Conservation (phyloP, 139 green algal species). For the Spirogloea muscicola region DNA sequence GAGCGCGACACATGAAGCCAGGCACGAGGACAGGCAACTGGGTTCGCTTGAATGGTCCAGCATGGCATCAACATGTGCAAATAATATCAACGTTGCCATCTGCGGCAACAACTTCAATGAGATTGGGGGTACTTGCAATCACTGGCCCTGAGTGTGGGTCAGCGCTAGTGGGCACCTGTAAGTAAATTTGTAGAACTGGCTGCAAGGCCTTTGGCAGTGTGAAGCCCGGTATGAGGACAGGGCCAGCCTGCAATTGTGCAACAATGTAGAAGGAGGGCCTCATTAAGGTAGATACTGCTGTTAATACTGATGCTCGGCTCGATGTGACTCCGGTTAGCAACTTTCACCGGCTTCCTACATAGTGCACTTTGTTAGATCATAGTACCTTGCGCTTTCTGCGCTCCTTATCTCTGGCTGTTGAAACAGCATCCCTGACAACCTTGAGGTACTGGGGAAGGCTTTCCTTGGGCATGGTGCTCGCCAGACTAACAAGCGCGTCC, state of each 20-base stretch:
- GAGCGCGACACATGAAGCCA: background rate
- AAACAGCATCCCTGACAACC: conserved; percentile 64
- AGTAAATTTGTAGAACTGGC: conserved; percentile 88
- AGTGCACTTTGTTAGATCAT: too few species aligned
- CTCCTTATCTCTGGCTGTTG: conserved; percentile 72
- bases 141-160: too few species aligned
- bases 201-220: conserved; percentile 79
- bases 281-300: too few species aligned
- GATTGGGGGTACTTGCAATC: too few species aligned
- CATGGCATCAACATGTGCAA: too few species aligned
- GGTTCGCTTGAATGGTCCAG: background rate
- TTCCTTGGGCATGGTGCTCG: conserved; percentile 77
- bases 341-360: too few species aligned
- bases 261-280: too few species aligned
- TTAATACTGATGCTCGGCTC: too few species aligned
- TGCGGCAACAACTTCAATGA: too few species aligned
- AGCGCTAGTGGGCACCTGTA: conserved; percentile 68
- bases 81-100: too few species aligned
- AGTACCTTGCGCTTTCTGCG: conserved; percentile 60
- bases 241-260: conserved; percentile 18
- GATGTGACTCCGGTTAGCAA: too few species aligned
- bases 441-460: conserved; percentile 67
- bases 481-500: conserved; percentile 70
- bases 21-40: background rate
- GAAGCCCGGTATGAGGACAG: conserved; percentile 73